Conservation (phyloP, 257 asterid species). For the Scutellaria barbata region DNA sequence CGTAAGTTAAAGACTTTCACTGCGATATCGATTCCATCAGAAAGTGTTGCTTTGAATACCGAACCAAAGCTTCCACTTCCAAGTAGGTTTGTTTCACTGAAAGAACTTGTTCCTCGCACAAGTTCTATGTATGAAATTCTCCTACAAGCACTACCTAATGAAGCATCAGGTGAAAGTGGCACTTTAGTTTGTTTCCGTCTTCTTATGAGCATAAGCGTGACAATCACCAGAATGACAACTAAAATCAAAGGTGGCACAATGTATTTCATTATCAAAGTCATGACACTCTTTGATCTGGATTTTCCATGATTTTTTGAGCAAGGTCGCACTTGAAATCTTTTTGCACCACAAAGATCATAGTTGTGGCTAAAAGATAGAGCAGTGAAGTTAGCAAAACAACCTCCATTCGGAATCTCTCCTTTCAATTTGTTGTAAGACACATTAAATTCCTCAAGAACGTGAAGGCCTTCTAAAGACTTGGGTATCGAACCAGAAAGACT, state of each 20-base stretch:
- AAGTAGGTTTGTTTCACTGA: too few relatives aligned
- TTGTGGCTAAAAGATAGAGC: constrained; percentile 37
- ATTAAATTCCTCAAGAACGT: constrained; percentile 35
- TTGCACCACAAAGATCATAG: constrained; percentile 36
- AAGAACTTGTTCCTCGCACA: background rate
- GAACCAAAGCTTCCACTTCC: too few relatives aligned
- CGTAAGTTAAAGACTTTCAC: constrained; percentile 43
- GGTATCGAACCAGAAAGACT: too few relatives aligned
- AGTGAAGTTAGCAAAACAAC: constrained; percentile 38
- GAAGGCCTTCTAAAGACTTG: too few relatives aligned
- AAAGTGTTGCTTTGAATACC: too few relatives aligned
- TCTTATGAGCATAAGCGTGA: background rate
- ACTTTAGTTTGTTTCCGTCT: background rate
- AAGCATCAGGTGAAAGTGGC: background rate
- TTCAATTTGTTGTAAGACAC: constrained; percentile 3
- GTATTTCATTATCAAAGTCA: too few relatives aligned
- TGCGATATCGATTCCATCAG: constrained; percentile 39
- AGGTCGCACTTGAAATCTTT: constrained; percentile 34
- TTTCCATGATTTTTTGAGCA: background rate
- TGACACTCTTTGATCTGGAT: too few relatives aligned
- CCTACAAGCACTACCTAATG: constrained; percentile 26
- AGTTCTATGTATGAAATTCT: constrained; percentile 44
- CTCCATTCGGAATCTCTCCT: constrained; percentile 43
- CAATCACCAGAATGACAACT: too few relatives aligned
- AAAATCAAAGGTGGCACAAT: too few relatives aligned